Evolutionary conservation across 352 stramenopile genomes (phyloP).

Genomic region (Globisporangium splendens): DNA sequence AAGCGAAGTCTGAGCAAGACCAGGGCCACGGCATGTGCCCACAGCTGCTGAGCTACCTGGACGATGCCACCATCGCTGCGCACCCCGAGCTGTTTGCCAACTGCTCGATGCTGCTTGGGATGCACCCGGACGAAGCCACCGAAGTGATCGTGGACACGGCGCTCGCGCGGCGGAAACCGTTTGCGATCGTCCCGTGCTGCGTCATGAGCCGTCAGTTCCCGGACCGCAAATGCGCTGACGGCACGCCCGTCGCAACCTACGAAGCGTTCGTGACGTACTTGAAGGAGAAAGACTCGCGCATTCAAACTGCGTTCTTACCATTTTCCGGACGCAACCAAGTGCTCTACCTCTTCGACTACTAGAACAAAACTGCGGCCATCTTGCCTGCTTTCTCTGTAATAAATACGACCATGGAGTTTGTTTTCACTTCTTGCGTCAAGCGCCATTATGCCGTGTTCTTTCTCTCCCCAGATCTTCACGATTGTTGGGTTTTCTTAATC

Average conservation of each 20-base stretch:
- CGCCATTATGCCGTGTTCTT: background rate
- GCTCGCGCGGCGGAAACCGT: conserved; percentile 84
- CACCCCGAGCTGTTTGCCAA: conserved; percentile 63
- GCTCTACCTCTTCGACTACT: conserved; percentile 72
- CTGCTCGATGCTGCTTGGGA: conserved; percentile 88
- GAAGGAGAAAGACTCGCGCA: conserved; percentile 65
- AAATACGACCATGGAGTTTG: no score
- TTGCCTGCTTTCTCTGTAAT: no score
- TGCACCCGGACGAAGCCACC: conserved; percentile 95
- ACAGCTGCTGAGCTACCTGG: conserved; percentile 59
- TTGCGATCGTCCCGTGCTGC: conserved; percentile 96
- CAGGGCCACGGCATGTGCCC: conserved; percentile 38
- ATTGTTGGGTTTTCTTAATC: conserved; percentile 29
- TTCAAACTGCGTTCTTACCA: conserved; percentile 62
- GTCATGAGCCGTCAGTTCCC: conserved; percentile 94
- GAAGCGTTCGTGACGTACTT: conserved; percentile 82
- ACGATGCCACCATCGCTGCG: conserved; percentile 43
- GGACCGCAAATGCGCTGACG: conserved; percentile 47
- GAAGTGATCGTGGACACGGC: conserved; percentile 94
- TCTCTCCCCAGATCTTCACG: conserved; percentile 6
- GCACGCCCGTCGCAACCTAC: conserved; percentile 72
- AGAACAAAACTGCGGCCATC: background rate
- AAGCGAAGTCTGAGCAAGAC: conserved; percentile 14
- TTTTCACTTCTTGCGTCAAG: no score
- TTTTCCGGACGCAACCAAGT: conserved; percentile 86